These are phyloP conservation scores for Mortierella sp. DNA, from an alignment of 371 early-diverging fungal species.

Conservation along the genomic window DNA sequence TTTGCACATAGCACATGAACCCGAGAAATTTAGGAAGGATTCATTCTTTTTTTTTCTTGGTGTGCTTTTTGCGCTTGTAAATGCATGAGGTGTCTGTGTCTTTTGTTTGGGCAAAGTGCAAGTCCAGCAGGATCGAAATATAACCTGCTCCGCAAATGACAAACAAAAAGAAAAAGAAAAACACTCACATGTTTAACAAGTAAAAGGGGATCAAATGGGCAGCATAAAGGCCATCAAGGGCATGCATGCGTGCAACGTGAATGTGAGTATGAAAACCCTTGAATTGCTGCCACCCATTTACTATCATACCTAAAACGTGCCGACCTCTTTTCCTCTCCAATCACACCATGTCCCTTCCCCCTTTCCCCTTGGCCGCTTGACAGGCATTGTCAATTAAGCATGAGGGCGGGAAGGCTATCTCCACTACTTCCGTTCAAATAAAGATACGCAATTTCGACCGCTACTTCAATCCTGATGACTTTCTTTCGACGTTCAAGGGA, in stretches of 20 bases:
- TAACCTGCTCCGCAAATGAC: background rate
- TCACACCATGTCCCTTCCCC: background rate
- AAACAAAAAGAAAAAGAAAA: background rate
- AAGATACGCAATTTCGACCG: too few species aligned
- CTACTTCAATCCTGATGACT: too few species aligned
- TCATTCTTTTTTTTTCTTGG: background rate
- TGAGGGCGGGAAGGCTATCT: too few species aligned
- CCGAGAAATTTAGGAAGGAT: background rate
- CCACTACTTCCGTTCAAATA: too few species aligned
- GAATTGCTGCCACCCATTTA: background rate
- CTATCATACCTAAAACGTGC: background rate
- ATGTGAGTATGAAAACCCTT: background rate
- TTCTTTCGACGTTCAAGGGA: too few species aligned
- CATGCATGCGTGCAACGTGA: background rate
- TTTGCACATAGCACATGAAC: background rate
- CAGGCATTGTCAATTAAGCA: background rate
- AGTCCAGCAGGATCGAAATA: slow-evolving; percentile 4
- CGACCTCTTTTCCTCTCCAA: background rate
- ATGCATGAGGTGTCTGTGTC: too few species aligned
- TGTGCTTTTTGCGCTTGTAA: too few species aligned
- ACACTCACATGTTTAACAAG: slow-evolving; percentile 4
- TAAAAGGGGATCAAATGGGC: background rate
- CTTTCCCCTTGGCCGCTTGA: background rate
- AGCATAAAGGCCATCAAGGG: too few species aligned
- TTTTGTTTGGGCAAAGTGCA: background rate